Base-by-base conservation (phyloP, 2,329 filamentous ascomycete species). In the Hypoxylon sp. region DNA sequence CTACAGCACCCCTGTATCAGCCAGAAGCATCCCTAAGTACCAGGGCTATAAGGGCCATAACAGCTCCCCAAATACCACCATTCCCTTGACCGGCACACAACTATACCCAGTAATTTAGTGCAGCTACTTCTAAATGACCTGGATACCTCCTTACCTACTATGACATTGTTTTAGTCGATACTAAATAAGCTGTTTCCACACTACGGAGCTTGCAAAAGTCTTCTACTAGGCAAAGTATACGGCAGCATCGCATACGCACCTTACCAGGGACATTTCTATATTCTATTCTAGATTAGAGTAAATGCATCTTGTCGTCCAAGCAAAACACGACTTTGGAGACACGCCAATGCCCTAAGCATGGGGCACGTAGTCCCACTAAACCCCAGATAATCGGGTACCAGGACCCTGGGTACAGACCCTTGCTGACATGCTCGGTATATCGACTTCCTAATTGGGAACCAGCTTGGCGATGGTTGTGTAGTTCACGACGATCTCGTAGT, bases 371-470 rank as follows among this genome's bases (percentile, higher is more conserved):
- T 32, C 32, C 60, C 45, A 25, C 38, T 19, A 5, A 41, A 28
- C 56, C 55, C 62, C 41, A 45, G 28, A 50, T 30, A 14, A 43
- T 17, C 28, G 28, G 28, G 28, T 30, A 9, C 52, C 52, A 51
- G 60, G 45, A 36, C 21, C 21, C n/a, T 53, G 49, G 48, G 34
- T 25, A 48, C 32, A 7, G 17, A 32, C 25, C 36, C 13, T 46
- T 41, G 9, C 45, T 34, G 62, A 52, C 46, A 36, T 11, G 38
- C 57, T 65, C 63, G 63, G 57, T 19, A 41, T 17, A 0, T 14
- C 0, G 11, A 48, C 14, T 65, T 17, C 63, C 63, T 61, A 65
- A 61, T 61, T 10, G 28, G 57, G 63, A 7, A 65, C 3, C 14
- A 28, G 34, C 11, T 23, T 43, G 23, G 57, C 57, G 63, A 64